Base-by-base conservation (phyloP, 1,139 yeast species). In the Saccharomyces hybrid region DNA sequence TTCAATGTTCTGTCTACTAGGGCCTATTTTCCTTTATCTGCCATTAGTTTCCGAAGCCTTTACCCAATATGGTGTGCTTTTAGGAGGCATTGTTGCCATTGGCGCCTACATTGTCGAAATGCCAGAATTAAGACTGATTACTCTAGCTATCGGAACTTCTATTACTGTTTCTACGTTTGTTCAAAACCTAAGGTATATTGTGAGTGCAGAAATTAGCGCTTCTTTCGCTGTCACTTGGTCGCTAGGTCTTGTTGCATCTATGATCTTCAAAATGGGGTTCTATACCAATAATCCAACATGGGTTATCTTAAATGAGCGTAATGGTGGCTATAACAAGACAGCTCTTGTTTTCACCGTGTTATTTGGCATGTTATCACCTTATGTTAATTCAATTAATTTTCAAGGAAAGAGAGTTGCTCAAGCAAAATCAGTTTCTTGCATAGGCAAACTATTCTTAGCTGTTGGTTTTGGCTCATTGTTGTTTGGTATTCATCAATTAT, bases 241-340 rank as follows among this genome's bases (percentile, higher is more conserved):
- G 0, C 62, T 87, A 29, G 99, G 99, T 25, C 76, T 93, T 55
- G 76, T 88, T 51, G 70, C 82, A 4, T 83, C 96, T 2, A 80
- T 90, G 0, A 79, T 87, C 46, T 77, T 89, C 31, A 93, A 95
- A 67, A 86, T 80, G 73, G 81, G 85, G 16, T 81, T 78, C 65
- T 87, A 81, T 72, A 83, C 97, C 5, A 91, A 91, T 67, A 93
- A 93, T 69, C 99, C 99, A 44, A 76, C 90, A 51, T 93, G 99
- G 99, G 96, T 99, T 44, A 86, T 90, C 49, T 85, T 93, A 93
- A 86, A 90, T 67, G 78, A 78, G 29, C 81, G 76, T 27, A 91
- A 88, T 63, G 97, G 97, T 28, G 99, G 99, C 8, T 82, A 82
- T 75, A 91, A 91, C 69, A 78, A 76, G 53, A 72, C 82, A 31